Base-by-base conservation (phyloP, 768 basidiomycete genomes). In the Termitomyces sp. region DNA sequence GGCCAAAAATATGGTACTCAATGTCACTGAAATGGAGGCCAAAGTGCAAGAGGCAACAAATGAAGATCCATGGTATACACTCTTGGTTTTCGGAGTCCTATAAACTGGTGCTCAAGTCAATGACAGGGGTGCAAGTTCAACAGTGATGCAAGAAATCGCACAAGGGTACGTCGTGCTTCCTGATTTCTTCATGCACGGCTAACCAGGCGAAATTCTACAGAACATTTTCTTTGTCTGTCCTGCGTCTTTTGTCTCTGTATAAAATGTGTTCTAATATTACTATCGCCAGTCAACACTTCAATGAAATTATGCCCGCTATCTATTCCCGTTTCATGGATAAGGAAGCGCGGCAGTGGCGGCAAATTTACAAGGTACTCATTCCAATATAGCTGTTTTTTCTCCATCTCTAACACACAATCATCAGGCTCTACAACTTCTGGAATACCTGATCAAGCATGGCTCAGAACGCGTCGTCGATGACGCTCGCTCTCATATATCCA, bases 281-380 rank as follows among this genome's bases (percentile, higher is more conserved):
- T 21, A 41, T n/a, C 42, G 11, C 2, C 67, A 97, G 94, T 73
- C 93, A 95, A 79, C 84, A 94, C 59, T 99, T 99, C 73, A 99
- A 98, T 71, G 96, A 99, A 75, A 93, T 98, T 67, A 98, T 99
- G 94, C 96, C 97, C 3, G 85, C 84, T 65, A 97, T 98, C 62
- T 98, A 97, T 70, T 80, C 85, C 9, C 83, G 93, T 26, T 97
- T 96, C 70, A 96, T 95, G 86, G 92, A 98, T 71, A 98, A 98
- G 73, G 97, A 99, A 71, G 97, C 97, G 0, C 78, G 89, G 21
- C 92, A 99, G 67, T 99, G 97, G 97, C 80, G 97, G 35, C 94
- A 99, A 70, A 98, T 99, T 55, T 99, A 99, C 81, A 99, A 99
- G 79, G 93, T 85, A 40, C 19, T 74, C 47, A 8, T 32, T 43